Conservation (phyloP, 1,284 basidiomycete species). For the Heterobasidion occidentale region DNA sequence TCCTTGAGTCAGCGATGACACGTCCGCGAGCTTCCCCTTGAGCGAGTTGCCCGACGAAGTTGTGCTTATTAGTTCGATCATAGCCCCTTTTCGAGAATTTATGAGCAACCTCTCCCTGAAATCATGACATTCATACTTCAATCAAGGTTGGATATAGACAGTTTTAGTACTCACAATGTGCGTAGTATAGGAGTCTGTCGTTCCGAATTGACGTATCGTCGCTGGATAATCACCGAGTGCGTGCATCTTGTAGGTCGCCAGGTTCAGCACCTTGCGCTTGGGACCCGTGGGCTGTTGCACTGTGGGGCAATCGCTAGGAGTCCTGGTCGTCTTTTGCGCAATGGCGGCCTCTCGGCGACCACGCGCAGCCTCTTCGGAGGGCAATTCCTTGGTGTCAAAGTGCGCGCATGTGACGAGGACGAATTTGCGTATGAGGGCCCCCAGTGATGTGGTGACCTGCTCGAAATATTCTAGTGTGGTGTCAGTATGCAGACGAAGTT, state of each 20-base stretch:
- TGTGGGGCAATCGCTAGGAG: not conserved
- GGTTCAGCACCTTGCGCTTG: not conserved
- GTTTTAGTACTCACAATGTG: not conserved
- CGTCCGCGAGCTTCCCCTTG: not conserved
- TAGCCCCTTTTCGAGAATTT: not conserved
- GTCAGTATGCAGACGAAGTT: constrained; percentile 22
- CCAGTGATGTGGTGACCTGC: constrained; percentile 10
- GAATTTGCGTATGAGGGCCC: constrained; percentile 15
- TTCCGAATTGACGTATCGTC: not conserved
- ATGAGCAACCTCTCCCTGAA: not conserved
- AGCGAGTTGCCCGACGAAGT: not conserved
- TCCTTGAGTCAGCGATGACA: not conserved
- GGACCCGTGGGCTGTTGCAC: not conserved
- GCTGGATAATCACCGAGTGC: not conserved
- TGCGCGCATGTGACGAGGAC: not conserved
- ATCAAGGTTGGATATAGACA: not conserved
- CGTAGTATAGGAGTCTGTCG: not conserved
- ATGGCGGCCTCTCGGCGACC: too few relatives aligned
- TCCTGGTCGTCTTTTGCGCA: too few relatives aligned
- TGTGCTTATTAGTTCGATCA: not conserved
- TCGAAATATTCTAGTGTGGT: constrained; percentile 15
- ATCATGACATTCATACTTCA: not conserved
- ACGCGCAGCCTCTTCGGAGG: not conserved
- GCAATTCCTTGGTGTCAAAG: not conserved
- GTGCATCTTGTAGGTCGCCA: not conserved